Evolutionary conservation across 2,329 filamentous ascomycete genomes (phyloP), one percentile per base, ranked within the genome.

Genomic region (Ophiostoma angusticollis): DNA sequence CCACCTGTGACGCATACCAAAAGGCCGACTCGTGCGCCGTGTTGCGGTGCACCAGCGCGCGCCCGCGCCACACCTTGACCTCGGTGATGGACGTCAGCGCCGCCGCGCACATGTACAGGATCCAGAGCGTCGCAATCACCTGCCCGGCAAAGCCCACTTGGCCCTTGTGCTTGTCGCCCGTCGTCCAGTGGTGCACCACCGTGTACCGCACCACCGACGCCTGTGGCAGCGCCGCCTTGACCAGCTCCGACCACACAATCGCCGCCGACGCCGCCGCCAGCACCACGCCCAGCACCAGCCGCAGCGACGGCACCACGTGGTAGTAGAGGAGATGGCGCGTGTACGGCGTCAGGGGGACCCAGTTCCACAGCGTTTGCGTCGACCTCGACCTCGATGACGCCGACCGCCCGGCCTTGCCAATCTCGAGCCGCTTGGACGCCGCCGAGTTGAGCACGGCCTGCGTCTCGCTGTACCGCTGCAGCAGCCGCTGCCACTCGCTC

Each of bases 11-110:
- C 1, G 85, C 81, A 55, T 96, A 98, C 86, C 93, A 98, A 49
- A 89, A 93, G 1, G 91, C 91, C 35, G 80, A 85, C 56, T 96
- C 91, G 44, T 84, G 78, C 42, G 93, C 89, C 0, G 91, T 98
- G 54, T 93, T 91, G 41, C 91, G 78, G 43, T 75, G 77, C 33
- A 96, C 89, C 6, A 98, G 68, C 0, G 91, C 89, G 24, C 91
- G 78, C 35, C 93, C 91, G 41, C 91, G 83, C 91, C 91, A 98
- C n/a, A 95, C 86, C 53, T 91, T 93, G 50, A 94, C 84, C 54
- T 94, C 85, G 12, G 80, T 85, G 53, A 98, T 79, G 7, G 86
- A 87, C 41, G 77, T 82, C 36, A 96, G 72, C 5, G 91, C 85
- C 33, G 86, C 86, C 12, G 82, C 70, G 57, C 84, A 93, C 91